These are phyloP conservation scores for Escallonia herrerae DNA, from an alignment of 129 eudicot species.

Conservation along the genomic window DNA sequence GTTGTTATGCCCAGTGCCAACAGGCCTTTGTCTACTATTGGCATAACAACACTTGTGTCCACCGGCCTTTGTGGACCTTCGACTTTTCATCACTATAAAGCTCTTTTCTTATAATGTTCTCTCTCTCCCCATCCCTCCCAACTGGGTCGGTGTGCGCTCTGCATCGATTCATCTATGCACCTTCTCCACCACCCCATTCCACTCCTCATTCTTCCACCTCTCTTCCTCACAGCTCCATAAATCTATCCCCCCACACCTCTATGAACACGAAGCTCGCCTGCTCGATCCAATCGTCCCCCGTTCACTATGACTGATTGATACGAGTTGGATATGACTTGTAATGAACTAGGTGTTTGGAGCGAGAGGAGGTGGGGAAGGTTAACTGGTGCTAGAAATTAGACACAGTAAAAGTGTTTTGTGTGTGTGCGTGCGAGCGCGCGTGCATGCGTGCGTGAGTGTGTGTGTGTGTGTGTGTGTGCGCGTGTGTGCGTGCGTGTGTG, in stretches of 20 bases:
- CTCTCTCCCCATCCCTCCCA: not conserved
- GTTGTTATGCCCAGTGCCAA: too few relatives aligned
- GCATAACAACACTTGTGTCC: too few relatives aligned
- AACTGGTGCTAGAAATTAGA: too few relatives aligned
- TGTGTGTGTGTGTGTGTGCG: too few relatives aligned
- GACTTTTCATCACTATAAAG: too few relatives aligned
- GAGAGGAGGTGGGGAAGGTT: slow-evolving; percentile 7
- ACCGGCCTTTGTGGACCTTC: too few relatives aligned
- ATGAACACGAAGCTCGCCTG: slow-evolving; percentile 52
- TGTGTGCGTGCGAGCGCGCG: too few relatives aligned
- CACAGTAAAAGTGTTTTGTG: too few relatives aligned
- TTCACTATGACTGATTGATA: not conserved
- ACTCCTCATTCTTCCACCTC: slow-evolving; percentile 73
- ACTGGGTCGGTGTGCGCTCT: slow-evolving; percentile 51
- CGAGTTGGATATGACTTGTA: slow-evolving; percentile 20
- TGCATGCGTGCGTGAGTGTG: too few relatives aligned
- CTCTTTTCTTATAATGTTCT: too few relatives aligned
- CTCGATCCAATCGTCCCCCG: slow-evolving; percentile 56
- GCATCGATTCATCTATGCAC: slow-evolving; percentile 47
- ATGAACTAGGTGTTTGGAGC: slow-evolving; percentile 34
- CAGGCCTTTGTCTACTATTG: too few relatives aligned
- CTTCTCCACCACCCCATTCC: slow-evolving; percentile 81
- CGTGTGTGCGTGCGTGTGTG: too few relatives aligned
- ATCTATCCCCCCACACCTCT: slow-evolving; percentile 83
- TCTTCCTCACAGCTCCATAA: slow-evolving; percentile 61